Evolutionary conservation across 306 rosid species (phyloP), one percentile per base, ranked within the genome.

Genomic region (Trifolium pratense): DNA sequence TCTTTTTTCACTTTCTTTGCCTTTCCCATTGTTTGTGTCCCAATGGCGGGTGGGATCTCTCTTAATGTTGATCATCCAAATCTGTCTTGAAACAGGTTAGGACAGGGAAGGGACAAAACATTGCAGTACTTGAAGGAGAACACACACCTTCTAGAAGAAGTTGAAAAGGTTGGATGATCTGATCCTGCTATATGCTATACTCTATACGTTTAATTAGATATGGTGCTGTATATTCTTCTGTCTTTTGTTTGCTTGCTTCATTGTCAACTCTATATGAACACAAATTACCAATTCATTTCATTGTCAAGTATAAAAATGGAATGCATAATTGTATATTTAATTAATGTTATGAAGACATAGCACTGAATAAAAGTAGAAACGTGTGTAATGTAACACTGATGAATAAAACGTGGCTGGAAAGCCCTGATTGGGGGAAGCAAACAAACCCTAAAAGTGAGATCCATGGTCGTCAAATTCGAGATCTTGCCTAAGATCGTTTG

Each of bases 101-200:
- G 99, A 70, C 99, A 94, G 77, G 99, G 97, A 81, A 89, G 99
- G 78, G 99, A 94, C 76, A 91, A 74, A 86, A 87, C 99, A 75
- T 70, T 91, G 46, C 96, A 89, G 76, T 94, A 85, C 87, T 83
- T 89, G 75, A 89, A 83, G 75, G 99, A 94, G 74, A 91, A 88
- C 74, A 85, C 95, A 17, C 70, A 67, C 77, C 84, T 94, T 80
- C 80, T 78, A 45, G 93, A 89, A 62, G 99, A 91, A 82, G 81
- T 94, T 81, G 99, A 94, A 78, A 89, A 94, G 99, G 99, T 92
- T 70, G 66, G 85, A 45, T 53, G 48, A 45, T 71, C 59, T 36
- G 36, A 59, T 43, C 63, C 55, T 64, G 31, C 69, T 29, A 12
- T 49, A 48, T 84, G 15, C 59, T 79, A 9, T 64, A 53, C 36